Evolutionary conservation across 2,329 filamentous ascomycete genomes (phyloP).

Genomic region (Aspergillus puulaauensis): DNA sequence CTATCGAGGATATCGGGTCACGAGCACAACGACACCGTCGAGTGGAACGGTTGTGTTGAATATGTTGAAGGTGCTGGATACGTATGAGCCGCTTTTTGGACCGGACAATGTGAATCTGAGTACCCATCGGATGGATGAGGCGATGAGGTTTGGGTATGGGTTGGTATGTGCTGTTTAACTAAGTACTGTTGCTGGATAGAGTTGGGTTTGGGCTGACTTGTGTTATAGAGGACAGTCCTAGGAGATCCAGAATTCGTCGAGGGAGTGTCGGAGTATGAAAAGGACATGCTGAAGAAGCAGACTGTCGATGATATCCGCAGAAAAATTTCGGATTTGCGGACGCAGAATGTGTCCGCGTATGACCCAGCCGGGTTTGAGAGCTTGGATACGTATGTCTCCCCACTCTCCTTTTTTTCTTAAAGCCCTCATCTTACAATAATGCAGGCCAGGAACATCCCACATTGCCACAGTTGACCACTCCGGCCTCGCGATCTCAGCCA

Average conservation of each 20-base stretch:
- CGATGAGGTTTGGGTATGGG: conserved; percentile 86
- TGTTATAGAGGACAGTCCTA: conserved; percentile 64
- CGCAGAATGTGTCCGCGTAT: conserved; percentile 72
- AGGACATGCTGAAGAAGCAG: conserved; percentile 62
- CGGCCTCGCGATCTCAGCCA: conserved; percentile 76
- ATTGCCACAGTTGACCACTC: conserved; percentile 65
- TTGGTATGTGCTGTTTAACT: conserved; percentile 31
- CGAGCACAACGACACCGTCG: conserved; percentile 66
- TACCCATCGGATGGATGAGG: conserved; percentile 81
- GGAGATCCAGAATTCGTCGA: conserved; percentile 78
- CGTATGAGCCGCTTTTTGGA: conserved; percentile 65
- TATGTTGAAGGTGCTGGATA: conserved; percentile 79
- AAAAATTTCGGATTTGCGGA: conserved; percentile 70
- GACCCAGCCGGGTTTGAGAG: conserved; percentile 66
- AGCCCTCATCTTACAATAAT: neutral
- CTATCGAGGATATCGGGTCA: conserved; percentile 70
- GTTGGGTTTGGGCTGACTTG: neutral
- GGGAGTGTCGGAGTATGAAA: conserved; percentile 63
- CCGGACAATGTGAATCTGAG: conserved; percentile 62
- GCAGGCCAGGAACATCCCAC: conserved; percentile 53
- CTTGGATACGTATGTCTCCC: conserved; percentile 55
- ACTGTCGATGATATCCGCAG: conserved; percentile 60
- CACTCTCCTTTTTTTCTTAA: neutral
- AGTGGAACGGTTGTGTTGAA: conserved; percentile 74
- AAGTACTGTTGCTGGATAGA: neutral